Conservation (phyloP, 495 filamentous ascomycete genomes). For the Staphylotrichum longicolle region DNA sequence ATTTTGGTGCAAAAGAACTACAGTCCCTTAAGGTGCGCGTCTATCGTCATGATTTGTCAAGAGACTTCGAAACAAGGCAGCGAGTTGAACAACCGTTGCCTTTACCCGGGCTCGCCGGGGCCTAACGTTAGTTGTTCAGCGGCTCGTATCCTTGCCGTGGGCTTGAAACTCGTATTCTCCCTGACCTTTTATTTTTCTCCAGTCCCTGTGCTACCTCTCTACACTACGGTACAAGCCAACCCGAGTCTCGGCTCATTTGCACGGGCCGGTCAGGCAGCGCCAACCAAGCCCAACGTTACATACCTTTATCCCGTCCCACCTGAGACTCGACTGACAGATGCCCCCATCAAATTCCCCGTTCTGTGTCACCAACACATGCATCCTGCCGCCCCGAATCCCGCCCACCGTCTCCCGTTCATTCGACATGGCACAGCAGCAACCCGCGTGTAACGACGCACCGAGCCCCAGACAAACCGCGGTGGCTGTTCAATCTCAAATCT, state of each 20-base stretch:
- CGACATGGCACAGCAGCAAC: background rate
- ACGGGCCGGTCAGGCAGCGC: background rate
- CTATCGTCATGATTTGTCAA: background rate
- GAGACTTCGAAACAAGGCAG: too few relatives aligned
- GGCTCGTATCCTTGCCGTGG: too few relatives aligned
- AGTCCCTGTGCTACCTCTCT: too few relatives aligned
- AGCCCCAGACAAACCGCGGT: too few relatives aligned
- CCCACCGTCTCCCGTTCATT: background rate
- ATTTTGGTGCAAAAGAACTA: background rate
- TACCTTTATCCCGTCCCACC: background rate
- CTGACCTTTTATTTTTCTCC: too few relatives aligned
- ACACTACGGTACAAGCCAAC: background rate
- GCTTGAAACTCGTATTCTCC: too few relatives aligned
- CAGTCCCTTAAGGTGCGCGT: too few relatives aligned
- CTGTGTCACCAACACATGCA: slow-evolving; percentile 1
- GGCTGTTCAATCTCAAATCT: too few relatives aligned
- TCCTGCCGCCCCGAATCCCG: slow-evolving; percentile 2
- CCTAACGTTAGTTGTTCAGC: too few relatives aligned
- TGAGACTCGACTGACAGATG: background rate
- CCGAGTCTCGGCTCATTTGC: slow-evolving; percentile 7
- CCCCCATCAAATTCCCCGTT: background rate
- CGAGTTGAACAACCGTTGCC: too few relatives aligned
- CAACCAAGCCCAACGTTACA: background rate
- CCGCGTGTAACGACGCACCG: background rate
- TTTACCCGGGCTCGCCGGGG: too few relatives aligned